Base-by-base conservation (phyloP, 2,329 filamentous ascomycete species). In the Hymenoscyphus fraxineus region DNA sequence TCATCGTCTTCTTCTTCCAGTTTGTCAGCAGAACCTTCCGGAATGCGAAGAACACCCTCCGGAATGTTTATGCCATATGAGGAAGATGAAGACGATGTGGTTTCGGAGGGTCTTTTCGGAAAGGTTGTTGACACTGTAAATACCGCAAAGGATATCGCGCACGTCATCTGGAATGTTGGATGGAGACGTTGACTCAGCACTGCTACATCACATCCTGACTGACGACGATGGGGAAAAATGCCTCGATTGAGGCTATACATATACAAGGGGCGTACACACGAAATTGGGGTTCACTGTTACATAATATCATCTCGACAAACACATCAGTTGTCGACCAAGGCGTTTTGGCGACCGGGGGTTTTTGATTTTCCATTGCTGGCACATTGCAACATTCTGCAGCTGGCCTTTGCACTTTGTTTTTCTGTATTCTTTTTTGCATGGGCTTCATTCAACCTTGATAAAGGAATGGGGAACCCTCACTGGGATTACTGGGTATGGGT, bases 61-160 rank as follows among this genome's bases (percentile, higher is more conserved):
- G 93, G 92, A 70, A 96, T 96, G 91, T 90, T 96, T 72, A 93
- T 96, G 90, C 91, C 92, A 7, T 90, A 88, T 71, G 90, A 93
- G 70, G 89, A 93, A 70, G 87, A 87, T 66, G 90, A 92, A 68
- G 80, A 83, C 61, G 82, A 85, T 77, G 74, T 82, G 54, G 76
- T 80, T 82, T 66, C 85, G 80, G 72, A 94, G 91, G 72, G 85
- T 12, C 69, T 75, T 4, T 76, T 76, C 65, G 74, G 74, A 12
- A 74, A 73, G 60, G 74, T 76, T 35, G 71, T 76, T 40, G 74
- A 76, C 41, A 77, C 76, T 62, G 77, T 89, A 77, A 89, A 89
- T 77, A 89, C 87, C 60, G 87, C 86, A 70, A 85, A 86, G 72
- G 87, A 90, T 73, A 90, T 90, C 71, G 85, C 85, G 65, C 85